A percentile compares a stretch with the other conserved stretches of the same genome.
Evolutionary conservation across 148 eudicot genomes (phyloP).

Genomic region (Beta vulgaris): DNA sequence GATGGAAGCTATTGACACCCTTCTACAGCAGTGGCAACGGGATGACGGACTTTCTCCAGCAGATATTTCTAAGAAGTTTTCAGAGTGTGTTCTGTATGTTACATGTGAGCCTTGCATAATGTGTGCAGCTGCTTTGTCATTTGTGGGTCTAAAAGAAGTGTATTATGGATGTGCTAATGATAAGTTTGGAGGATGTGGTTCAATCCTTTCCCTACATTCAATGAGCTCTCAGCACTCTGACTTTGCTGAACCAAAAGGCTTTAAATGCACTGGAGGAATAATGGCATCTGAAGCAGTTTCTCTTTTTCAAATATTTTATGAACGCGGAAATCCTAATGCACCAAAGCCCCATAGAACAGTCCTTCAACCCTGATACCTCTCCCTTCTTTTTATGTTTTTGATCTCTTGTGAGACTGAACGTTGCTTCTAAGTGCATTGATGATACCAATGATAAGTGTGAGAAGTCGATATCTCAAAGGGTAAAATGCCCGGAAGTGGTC

Average conservation of each 20-base stretch:
- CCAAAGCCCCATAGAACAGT: conserved; percentile 81
- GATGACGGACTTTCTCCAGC: conserved; percentile 47
- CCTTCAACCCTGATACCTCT: conserved; percentile 28
- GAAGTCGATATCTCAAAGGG: neutral
- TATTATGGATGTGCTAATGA: conserved; percentile 89
- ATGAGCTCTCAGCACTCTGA: conserved; percentile 26
- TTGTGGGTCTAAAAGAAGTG: conserved; percentile 80
- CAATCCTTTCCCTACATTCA: conserved; percentile 71
- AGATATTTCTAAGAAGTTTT: conserved; percentile 52
- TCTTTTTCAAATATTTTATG: conserved; percentile 71
- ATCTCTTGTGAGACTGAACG: neutral
- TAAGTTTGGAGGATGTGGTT: conserved; percentile 96
- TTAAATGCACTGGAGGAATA: conserved; percentile 74
- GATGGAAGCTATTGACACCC: conserved; percentile 80
- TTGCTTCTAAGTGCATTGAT: neutral
- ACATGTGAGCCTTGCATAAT: conserved; percentile 98
- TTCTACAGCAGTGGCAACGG: conserved; percentile 67
- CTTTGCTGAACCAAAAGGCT: conserved; percentile 37
- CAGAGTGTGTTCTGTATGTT: conserved; percentile 70
- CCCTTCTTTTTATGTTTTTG: neutral
- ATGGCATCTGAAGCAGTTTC: conserved; percentile 81
- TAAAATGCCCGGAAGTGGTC: neutral
- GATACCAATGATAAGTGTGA: neutral
- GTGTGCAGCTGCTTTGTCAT: conserved; percentile 90
- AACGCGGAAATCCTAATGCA: conserved; percentile 94